Conservation (phyloP, 2,329 filamentous ascomycete genomes). For the Pseudocercospora macadamiae region DNA sequence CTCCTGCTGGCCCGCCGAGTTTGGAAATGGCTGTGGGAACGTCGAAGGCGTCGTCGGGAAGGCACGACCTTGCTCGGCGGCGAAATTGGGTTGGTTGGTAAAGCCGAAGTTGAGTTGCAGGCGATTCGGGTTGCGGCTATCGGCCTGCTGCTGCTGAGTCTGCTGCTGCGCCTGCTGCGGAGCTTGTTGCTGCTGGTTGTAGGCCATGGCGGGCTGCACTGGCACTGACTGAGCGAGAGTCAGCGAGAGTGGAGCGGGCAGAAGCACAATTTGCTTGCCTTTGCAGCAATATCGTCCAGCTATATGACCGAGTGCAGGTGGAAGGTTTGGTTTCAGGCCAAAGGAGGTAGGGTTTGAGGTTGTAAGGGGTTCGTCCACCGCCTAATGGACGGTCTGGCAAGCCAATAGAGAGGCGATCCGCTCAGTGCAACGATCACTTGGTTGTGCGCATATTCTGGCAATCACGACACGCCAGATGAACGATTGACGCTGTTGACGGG, state of each 20-base stretch:
- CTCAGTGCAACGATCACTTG: not conserved
- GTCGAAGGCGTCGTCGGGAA: slow-evolving; percentile 81
- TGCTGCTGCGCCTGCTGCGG: slow-evolving; percentile 28
- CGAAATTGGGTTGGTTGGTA: slow-evolving; percentile 47
- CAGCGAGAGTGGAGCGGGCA: not conserved
- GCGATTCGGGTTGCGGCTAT: slow-evolving; percentile 45
- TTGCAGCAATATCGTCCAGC: slow-evolving; percentile 1
- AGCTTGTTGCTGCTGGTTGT: slow-evolving; percentile 28
- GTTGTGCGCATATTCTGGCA: not conserved
- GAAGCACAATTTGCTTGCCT: slow-evolving; percentile 1
- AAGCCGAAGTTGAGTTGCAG: slow-evolving; percentile 58
- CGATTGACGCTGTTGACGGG: not conserved
- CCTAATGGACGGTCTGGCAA: not conserved
- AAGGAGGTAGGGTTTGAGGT: not conserved
- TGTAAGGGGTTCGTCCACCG: not conserved
- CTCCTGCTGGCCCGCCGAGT: slow-evolving; percentile 63
- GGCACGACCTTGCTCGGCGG: slow-evolving; percentile 49
- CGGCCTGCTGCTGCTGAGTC: slow-evolving; percentile 30
- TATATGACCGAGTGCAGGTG: slow-evolving; percentile 3
- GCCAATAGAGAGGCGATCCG: not conserved
- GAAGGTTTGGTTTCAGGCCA: not conserved
- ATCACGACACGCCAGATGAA: not conserved
- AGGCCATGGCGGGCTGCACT: slow-evolving; percentile 18
- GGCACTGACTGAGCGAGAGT: slow-evolving; percentile 4
- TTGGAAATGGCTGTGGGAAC: slow-evolving; percentile 82